Base-by-base conservation (phyloP, 768 basidiomycete genomes). In the Tulasnella sp. region DNA sequence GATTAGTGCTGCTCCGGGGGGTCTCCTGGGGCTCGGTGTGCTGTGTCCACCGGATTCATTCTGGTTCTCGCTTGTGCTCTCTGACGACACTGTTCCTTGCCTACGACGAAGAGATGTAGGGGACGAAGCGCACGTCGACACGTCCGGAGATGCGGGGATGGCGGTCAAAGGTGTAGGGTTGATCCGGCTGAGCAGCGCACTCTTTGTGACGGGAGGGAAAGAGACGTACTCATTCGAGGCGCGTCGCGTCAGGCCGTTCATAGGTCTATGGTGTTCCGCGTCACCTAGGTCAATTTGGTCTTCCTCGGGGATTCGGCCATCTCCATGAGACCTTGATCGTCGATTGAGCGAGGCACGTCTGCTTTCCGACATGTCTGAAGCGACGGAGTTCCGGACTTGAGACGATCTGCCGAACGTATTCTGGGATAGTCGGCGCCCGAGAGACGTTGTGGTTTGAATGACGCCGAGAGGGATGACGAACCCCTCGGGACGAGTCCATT, bases 391-490 rank as follows among this genome's bases (percentile, higher is more conserved):
- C 46, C 77, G 48, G 42, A 37, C 28, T 54, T 37, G n/a, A 42
- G 78, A 22, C n/a, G 78, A 58, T 24, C 80, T 44, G 1, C 75
- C 80, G 58, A 64, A 41, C 14, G 73, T 80, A 44, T 76, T 82
- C 44, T 76, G 80, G 58, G 81, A 82, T 75, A 82, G 72, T 31
- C 80, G 72, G 28, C 81, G 81, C 31, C 81, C 81, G 12, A 82
- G 74, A 18, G 81, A 31, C 20, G 81, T 82, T 24, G 81, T 82
- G 18, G 80, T 82, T 72, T 97, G 96, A 24, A 97, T 91, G 82
- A 96, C 90, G 18, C 93, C 93, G 76, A 98, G 88, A 48, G 96
- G 96, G 81, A 98, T 97, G 42, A 98, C 93, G 85, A 98, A 96
- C 46, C 92, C 94, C 34, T 89, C 86, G 20, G 96, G 96, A n/a